These are phyloP conservation scores for Komagataella pastoris DNA, from an alignment of 805 yeast species.

Conservation along the genomic window DNA sequence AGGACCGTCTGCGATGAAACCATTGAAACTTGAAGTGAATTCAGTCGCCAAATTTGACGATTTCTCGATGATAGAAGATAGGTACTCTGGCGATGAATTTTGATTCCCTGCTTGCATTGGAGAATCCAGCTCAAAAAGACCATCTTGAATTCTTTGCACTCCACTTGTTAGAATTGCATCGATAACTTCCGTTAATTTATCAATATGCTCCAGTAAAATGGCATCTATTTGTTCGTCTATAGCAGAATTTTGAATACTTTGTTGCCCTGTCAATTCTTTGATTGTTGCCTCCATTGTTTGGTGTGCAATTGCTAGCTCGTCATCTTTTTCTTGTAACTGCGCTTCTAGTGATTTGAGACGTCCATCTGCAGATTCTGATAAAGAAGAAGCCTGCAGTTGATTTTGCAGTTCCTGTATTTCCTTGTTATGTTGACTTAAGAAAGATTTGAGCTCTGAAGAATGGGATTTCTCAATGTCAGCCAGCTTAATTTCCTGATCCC, in stretches of 20 bases:
- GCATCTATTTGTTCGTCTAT: constrained; percentile 47
- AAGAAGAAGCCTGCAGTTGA: constrained; percentile 14
- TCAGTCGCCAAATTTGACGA: constrained; percentile 63
- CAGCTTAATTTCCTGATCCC: constrained; percentile 44
- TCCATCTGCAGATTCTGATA: constrained; percentile 8
- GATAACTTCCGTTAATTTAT: constrained; percentile 35
- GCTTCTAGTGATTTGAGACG: constrained; percentile 22
- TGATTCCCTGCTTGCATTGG: constrained; percentile 78
- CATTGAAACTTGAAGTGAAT: constrained; percentile 66
- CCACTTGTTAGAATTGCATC: constrained; percentile 65
- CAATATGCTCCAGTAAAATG: constrained; percentile 31
- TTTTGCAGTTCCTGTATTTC: constrained; percentile 42
- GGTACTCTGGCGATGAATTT: constrained; percentile 57
- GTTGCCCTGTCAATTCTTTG: constrained; percentile 37
- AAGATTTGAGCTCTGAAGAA: constrained; percentile 45
- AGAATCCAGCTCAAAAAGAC: constrained; percentile 55
- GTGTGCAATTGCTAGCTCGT: constrained; percentile 66
- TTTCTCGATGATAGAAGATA: constrained; percentile 57
- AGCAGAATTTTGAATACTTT: constrained; percentile 34
- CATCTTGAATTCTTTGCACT: constrained; percentile 60
- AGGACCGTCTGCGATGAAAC: constrained; percentile 65
- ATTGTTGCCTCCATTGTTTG: constrained; percentile 69
- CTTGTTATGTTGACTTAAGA: constrained; percentile 47
- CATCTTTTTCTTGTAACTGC: constrained; percentile 50
- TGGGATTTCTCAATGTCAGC: constrained; percentile 49